Evolutionary conservation across 2,329 filamentous ascomycete genomes (phyloP).

Genomic region (Scedosporium boydii): DNA sequence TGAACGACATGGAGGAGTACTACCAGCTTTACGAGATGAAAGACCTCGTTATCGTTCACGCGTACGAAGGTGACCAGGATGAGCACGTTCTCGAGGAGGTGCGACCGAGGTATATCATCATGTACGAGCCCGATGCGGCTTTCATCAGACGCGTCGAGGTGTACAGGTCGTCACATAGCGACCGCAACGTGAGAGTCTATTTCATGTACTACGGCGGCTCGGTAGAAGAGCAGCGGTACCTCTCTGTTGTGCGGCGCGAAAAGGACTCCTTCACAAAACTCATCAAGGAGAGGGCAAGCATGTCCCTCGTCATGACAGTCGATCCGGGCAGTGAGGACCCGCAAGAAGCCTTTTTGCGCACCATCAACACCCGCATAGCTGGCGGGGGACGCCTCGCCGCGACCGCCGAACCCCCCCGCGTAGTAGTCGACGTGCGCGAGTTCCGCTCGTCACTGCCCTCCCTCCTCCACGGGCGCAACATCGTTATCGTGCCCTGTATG

Average conservation of each 20-base stretch:
- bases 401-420: constrained; percentile 77
- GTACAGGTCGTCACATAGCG: constrained; percentile 87
- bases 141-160: constrained; percentile 94
- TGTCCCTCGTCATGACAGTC: constrained; percentile 78
- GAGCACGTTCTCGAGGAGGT: constrained; percentile 94
- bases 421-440: constrained; percentile 92
- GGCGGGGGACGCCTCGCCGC: constrained; percentile 78
- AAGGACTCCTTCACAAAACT: constrained; percentile 94
- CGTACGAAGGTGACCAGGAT: constrained; percentile 92
- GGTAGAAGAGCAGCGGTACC: constrained; percentile 89
- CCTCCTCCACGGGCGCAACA: constrained; percentile 77
- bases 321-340: constrained; percentile 67
- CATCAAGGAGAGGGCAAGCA: constrained; percentile 87
- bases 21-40: constrained; percentile 89
- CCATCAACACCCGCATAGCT: constrained; percentile 92
- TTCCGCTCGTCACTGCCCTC: constrained; percentile 90
- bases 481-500: constrained; percentile 88
- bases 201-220: constrained; percentile 95
- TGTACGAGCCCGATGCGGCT: constrained; percentile 94
- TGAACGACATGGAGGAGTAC: constrained; percentile 89
- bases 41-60: constrained; percentile 79
- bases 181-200: constrained; percentile 83
- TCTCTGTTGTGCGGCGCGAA: constrained; percentile 81
- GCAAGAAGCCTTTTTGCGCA: constrained; percentile 85
- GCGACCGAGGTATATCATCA: constrained; percentile 88